These are phyloP conservation scores for Pistacia vera DNA, from an alignment of 345 rosid genomes.

Conservation along the genomic window DNA sequence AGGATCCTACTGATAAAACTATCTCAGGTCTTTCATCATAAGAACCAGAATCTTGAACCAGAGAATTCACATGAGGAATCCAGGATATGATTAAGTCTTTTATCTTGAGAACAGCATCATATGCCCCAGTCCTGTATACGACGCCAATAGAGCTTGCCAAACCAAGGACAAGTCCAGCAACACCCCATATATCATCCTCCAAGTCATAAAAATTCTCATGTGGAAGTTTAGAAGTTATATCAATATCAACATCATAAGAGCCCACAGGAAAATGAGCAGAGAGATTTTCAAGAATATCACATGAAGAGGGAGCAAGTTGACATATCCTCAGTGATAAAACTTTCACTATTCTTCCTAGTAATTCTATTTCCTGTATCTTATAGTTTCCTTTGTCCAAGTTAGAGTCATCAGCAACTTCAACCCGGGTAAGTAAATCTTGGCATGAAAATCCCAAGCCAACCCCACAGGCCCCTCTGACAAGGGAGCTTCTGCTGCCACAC, in stretches of 20 bases:
- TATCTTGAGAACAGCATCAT: conserved; percentile 63
- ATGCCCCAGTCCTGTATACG: conserved; percentile 72
- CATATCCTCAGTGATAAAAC: conserved; percentile 49
- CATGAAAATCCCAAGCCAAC: conserved; percentile 87
- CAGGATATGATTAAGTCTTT: conserved; percentile 78
- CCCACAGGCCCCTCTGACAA: conserved; percentile 94
- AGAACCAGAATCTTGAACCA: conserved; percentile 36
- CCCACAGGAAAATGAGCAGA: conserved; percentile 43
- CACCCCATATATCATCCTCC: conserved; percentile 93
- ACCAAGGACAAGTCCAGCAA: conserved; percentile 87
- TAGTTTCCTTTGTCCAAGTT: conserved; percentile 48
- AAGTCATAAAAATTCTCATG: conserved; percentile 52
- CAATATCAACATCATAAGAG: conserved; percentile 27
- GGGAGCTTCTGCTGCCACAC: conserved; percentile 72
- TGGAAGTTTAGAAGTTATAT: conserved; percentile 39
- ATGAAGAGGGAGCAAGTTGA: conserved; percentile 45
- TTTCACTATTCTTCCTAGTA: conserved; percentile 65
- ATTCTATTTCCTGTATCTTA: conserved; percentile 58
- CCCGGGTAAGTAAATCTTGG: conserved; percentile 72
- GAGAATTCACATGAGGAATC: conserved; percentile 60
- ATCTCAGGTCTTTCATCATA: conserved; percentile 40
- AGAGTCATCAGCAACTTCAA: conserved; percentile 44
- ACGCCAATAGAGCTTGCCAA: conserved; percentile 77
- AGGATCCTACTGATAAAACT: conserved; percentile 73
- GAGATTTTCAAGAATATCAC: conserved; percentile 50